Conservation (phyloP, 2,329 filamentous ascomycete genomes). For the Pseudocercospora eumusae region DNA sequence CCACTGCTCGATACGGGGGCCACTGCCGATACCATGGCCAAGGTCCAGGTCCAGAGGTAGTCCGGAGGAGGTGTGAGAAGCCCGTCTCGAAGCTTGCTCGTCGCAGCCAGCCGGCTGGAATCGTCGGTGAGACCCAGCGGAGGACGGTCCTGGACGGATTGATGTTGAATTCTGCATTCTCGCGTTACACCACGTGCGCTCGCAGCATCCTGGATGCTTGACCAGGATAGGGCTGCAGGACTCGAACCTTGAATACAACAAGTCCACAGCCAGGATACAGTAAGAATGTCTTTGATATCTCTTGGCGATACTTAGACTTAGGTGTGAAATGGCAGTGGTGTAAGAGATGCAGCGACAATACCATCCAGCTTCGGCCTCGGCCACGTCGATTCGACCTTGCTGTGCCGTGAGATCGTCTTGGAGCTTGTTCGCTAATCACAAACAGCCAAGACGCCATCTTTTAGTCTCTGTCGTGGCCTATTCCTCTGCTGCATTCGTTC, state of each 20-base stretch:
- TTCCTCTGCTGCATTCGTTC: background rate
- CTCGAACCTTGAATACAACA: background rate
- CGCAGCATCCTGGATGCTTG: background rate
- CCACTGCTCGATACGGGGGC: too few relatives aligned
- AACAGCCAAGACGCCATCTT: conserved; percentile 1
- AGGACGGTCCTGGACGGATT: too few relatives aligned
- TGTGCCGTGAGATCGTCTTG: background rate
- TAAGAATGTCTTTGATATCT: background rate
- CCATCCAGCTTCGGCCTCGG: background rate
- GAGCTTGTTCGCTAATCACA: background rate
- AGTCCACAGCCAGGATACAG: too few relatives aligned
- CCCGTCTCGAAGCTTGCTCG: too few relatives aligned
- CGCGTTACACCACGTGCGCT: conserved; percentile 6
- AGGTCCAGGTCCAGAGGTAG: too few relatives aligned
- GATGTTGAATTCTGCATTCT: background rate
- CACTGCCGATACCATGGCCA: too few relatives aligned
- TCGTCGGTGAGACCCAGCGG: background rate
- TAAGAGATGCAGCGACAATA: background rate
- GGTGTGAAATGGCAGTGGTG: too few relatives aligned
- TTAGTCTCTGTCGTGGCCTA: background rate
- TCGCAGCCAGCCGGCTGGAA: background rate
- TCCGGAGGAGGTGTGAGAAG: too few relatives aligned
- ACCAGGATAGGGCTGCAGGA: background rate
- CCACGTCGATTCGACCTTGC: background rate
- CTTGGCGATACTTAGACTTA: too few relatives aligned